A percentile compares a stretch with the other conserved stretches of the same genome.
Evolutionary conservation across 2,329 filamentous ascomycete genomes (phyloP).

Genomic region (Aphanoascus verrucosus): DNA sequence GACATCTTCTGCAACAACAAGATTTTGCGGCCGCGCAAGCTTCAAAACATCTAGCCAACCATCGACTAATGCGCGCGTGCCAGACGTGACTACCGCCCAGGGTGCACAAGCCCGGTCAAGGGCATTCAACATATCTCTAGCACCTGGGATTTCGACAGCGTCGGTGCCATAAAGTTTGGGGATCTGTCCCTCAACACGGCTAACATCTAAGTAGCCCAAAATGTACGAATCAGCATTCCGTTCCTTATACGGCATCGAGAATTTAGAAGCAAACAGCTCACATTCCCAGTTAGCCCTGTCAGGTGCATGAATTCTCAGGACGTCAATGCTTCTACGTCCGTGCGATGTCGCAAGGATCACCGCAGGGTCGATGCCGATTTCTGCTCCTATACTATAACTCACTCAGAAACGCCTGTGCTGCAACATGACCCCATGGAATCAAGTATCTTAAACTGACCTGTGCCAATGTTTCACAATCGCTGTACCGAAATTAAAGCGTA

Average conservation of each 20-base stretch:
- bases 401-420: neutral
- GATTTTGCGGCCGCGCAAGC: slow-evolving; percentile 53
- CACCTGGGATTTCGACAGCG: slow-evolving; percentile 77
- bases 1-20: slow-evolving; percentile 69
- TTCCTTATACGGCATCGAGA: neutral
- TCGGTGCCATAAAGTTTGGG: slow-evolving; percentile 66
- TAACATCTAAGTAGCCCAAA: slow-evolving; percentile 52
- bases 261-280: slow-evolving; percentile 40
- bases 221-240: neutral
- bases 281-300: slow-evolving; percentile 89
- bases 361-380: slow-evolving; percentile 74
- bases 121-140: slow-evolving; percentile 56
- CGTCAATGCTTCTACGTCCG: slow-evolving; percentile 79
- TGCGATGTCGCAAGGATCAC: slow-evolving; percentile 85
- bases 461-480: slow-evolving; percentile 58
- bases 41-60: slow-evolving; percentile 61
- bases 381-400: slow-evolving; percentile 46
- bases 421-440: neutral
- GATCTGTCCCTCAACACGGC: slow-evolving; percentile 63
- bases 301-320: slow-evolving; percentile 65
- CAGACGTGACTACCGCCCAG: slow-evolving; percentile 78
- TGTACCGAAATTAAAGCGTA: slow-evolving; percentile 28
- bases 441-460: slow-evolving; percentile 35
- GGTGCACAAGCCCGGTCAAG: slow-evolving; percentile 53
- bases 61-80: slow-evolving; percentile 53